Conservation (phyloP, 345 rosid genomes). For the Aurinia saxatilis region DNA sequence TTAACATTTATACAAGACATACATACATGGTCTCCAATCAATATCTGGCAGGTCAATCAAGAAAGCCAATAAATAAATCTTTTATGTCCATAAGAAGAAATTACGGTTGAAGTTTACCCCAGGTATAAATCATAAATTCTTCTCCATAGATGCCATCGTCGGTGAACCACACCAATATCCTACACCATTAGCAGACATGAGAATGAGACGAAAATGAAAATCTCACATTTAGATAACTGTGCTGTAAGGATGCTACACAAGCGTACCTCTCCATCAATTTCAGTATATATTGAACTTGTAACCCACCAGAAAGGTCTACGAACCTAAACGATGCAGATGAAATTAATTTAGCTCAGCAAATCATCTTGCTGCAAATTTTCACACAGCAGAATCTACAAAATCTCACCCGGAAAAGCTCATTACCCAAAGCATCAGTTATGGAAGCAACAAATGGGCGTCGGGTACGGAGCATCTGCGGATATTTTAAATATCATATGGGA, state of each 20-base stretch:
- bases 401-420: slow-evolving; percentile 77
- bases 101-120: slow-evolving; percentile 46
- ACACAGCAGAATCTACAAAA: slow-evolving; percentile 6
- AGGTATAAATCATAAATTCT: slow-evolving; percentile 89
- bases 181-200: slow-evolving; percentile 24
- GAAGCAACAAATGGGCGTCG: slow-evolving; percentile 90
- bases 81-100: not conserved
- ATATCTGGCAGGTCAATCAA: not conserved
- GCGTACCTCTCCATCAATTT: slow-evolving; percentile 78
- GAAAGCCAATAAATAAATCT: not conserved
- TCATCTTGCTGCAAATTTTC: not conserved
- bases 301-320: slow-evolving; percentile 97
- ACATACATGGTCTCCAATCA: not conserved
- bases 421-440: slow-evolving; percentile 65
- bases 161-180: slow-evolving; percentile 94
- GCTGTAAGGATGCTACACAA: not conserved
- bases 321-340: slow-evolving; percentile 46
- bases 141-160: slow-evolving; percentile 97
- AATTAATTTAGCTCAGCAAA: slow-evolving; percentile 22
- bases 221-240: not conserved
- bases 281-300: slow-evolving; percentile 89
- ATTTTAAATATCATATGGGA: not conserved
- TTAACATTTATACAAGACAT: not conserved
- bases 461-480: slow-evolving; percentile 61
- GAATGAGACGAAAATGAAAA: not conserved